phyloP scores from a whole-genome alignment of 257 asterid genomes.

The Catharanthus roseus region DNA sequence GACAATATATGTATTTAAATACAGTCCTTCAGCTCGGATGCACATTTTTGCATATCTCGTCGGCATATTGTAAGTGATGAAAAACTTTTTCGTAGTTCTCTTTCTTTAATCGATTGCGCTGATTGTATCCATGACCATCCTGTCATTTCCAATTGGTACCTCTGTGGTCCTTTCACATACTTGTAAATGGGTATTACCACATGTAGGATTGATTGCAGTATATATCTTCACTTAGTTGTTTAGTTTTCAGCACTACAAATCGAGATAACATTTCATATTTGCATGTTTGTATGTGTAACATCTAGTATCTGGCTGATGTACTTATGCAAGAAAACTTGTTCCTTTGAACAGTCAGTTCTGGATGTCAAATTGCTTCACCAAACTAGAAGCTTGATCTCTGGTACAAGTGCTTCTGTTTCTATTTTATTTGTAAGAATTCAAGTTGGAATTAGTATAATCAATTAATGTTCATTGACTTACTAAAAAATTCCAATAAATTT shows the following conservation, averaged over 20 bases:
- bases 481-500: background rate
- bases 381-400: background rate
- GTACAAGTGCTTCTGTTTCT: background rate
- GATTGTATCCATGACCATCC: background rate
- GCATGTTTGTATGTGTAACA: background rate
- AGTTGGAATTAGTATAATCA: background rate
- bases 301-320: background rate
- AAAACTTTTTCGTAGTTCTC: background rate
- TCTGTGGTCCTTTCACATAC: background rate
- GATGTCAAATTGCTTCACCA: background rate
- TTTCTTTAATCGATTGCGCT: background rate
- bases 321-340: background rate
- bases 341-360: background rate
- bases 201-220: background rate
- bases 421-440: background rate
- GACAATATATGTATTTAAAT: constrained; percentile 69
- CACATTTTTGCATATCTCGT: constrained; percentile 66
- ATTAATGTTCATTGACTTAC: background rate
- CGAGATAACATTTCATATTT: too few relatives aligned
- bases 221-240: background rate
- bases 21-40: constrained; percentile 84
- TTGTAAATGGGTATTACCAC: background rate
- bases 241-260: too few relatives aligned
- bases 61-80: constrained; percentile 61
- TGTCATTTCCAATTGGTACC: background rate